Conservation (phyloP, 768 basidiomycete species). For the Panus rudis region DNA sequence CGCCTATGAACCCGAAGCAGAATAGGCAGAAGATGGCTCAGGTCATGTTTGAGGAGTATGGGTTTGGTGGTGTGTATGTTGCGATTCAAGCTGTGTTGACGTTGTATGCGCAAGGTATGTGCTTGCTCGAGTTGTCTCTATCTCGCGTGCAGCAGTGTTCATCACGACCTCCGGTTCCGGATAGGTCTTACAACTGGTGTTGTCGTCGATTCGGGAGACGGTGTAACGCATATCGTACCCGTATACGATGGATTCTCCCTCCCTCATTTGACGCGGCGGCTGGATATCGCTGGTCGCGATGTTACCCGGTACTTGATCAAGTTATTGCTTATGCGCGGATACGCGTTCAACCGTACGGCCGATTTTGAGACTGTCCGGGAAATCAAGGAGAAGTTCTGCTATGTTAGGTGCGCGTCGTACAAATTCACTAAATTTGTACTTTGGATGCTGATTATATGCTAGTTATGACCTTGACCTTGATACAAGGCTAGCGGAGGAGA, state of each 20-base stretch:
- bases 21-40: slow-evolving; percentile 93
- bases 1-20: slow-evolving; percentile 96
- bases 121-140: neutral
- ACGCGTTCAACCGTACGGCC: slow-evolving; percentile 98
- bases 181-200: slow-evolving; percentile 95
- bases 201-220: slow-evolving; percentile 98
- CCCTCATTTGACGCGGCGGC: slow-evolving; percentile 87
- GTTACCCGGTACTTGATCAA: slow-evolving; percentile 99
- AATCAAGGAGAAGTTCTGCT: slow-evolving; percentile 99
- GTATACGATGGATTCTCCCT: slow-evolving; percentile 97
- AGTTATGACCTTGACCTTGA: slow-evolving; percentile 98
- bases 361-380: slow-evolving; percentile 99
- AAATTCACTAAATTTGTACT: slow-evolving; percentile 3
- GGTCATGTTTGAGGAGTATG: slow-evolving; percentile 99
- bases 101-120: slow-evolving; percentile 93
- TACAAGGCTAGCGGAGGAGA: slow-evolving; percentile 89
- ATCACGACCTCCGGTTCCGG: slow-evolving; percentile 2
- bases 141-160: slow-evolving; percentile 1
- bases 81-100: slow-evolving; percentile 99
- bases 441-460: neutral
- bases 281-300: slow-evolving; percentile 97
- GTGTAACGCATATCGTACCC: slow-evolving; percentile 98
- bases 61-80: slow-evolving; percentile 91
- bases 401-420: slow-evolving; percentile 67
- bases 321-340: slow-evolving; percentile 99